phyloP scores from a whole-genome alignment of 257 asterid species.

The Primulina huaijiensis region DNA sequence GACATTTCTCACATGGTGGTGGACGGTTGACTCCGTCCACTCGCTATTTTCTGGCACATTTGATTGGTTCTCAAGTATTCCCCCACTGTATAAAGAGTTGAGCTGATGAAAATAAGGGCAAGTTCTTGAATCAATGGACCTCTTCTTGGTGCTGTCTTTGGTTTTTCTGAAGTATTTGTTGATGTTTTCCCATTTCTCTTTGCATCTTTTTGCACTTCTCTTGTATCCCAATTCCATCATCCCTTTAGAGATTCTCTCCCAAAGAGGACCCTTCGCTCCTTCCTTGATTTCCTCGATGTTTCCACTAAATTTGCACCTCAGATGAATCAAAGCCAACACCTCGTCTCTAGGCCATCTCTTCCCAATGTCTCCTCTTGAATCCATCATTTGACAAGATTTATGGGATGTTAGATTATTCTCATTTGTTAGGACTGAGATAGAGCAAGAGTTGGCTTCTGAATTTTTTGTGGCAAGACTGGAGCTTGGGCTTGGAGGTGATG shows the following conservation, averaged over 20 bases:
- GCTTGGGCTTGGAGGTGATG: constrained; percentile 30
- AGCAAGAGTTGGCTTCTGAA: not conserved
- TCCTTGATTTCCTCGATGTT: constrained; percentile 16
- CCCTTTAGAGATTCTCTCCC: constrained; percentile 80
- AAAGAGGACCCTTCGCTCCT: constrained; percentile 54
- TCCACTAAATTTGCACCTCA: constrained; percentile 47
- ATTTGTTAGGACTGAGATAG: constrained; percentile 8
- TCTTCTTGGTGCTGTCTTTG: constrained; percentile 68
- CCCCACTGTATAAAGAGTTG: constrained; percentile 51
- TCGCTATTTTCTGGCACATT: not conserved
- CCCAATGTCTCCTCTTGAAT: constrained; percentile 30
- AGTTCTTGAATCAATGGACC: constrained; percentile 72
- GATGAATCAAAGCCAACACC: constrained; percentile 62
- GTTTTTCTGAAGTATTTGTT: constrained; percentile 82
- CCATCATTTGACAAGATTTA: not conserved
- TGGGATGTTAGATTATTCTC: constrained; percentile 1
- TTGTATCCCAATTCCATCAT: constrained; percentile 70
- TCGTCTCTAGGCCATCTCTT: constrained; percentile 86
- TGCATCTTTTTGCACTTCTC: constrained; percentile 76
- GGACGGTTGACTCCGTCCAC: not conserved
- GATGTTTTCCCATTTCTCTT: constrained; percentile 91
- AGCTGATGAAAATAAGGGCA: constrained; percentile 83
- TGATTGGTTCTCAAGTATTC: constrained; percentile 22
- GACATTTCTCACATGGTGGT: not conserved
- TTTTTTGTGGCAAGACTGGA: not conserved